phyloP scores from a whole-genome alignment of 352 stramenopile species.

The Lagenidium giganteum region DNA sequence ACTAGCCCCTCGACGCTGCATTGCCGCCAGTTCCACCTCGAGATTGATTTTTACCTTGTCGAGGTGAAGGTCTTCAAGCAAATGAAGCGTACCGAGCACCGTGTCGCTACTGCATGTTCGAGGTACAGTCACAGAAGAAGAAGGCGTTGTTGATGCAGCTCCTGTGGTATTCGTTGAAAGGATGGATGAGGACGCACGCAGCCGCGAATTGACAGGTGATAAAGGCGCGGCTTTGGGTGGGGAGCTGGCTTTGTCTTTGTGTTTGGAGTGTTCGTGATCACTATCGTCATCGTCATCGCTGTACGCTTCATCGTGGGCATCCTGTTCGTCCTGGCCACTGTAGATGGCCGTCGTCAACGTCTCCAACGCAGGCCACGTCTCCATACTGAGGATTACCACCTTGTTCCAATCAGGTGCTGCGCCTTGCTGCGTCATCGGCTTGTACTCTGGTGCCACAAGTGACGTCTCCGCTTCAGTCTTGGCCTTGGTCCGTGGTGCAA shows the following conservation, averaged over 20 bases:
- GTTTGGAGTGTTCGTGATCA: not conserved
- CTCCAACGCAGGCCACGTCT: conserved; percentile 44
- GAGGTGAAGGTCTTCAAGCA: conserved; percentile 39
- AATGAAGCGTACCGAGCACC: conserved; percentile 42
- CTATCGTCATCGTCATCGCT: conserved; percentile 28
- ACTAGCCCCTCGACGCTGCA: conserved; percentile 10
- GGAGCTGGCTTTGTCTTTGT: conserved; percentile 12
- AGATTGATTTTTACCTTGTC: conserved; percentile 63
- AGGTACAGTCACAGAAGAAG: conserved; percentile 25
- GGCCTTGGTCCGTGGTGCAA: conserved; percentile 11
- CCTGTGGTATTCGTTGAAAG: conserved; percentile 3
- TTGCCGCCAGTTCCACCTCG: conserved; percentile 40
- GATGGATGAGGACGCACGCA: conserved; percentile 1
- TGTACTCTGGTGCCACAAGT: conserved; percentile 16
- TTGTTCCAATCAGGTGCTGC: conserved; percentile 50
- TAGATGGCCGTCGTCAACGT: conserved; percentile 10
- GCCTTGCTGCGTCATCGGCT: conserved; percentile 38
- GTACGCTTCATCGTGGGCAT: conserved; percentile 26
- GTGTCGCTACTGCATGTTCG: conserved; percentile 50
- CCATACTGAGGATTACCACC: conserved; percentile 44
- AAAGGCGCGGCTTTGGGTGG: not conserved
- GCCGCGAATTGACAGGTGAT: conserved; percentile 15
- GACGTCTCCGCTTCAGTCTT: conserved; percentile 13
- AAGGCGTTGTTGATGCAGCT: conserved; percentile 2
- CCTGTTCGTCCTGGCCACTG: conserved; percentile 11